Conservation (phyloP, 1,139 yeast species). For the Diutina scorzettiae region DNA sequence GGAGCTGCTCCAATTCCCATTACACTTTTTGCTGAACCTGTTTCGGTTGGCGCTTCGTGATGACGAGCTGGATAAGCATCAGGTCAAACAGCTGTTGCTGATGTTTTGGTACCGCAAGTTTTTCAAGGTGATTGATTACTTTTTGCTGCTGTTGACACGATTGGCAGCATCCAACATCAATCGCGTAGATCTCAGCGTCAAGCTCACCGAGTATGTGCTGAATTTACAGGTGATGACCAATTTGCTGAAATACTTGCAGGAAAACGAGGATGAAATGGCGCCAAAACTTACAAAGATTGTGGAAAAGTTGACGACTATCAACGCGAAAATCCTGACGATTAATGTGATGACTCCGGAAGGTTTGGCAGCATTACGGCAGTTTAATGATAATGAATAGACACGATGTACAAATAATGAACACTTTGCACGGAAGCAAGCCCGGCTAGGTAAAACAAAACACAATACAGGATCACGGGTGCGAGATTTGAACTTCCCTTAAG, state of each 20-base stretch:
- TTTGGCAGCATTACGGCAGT: not conserved
- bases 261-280: slow-evolving; percentile 6
- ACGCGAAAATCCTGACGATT: not conserved
- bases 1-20: slow-evolving; percentile 28
- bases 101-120: slow-evolving; percentile 25
- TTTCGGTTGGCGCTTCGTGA: slow-evolving; percentile 25
- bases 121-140: slow-evolving; percentile 24
- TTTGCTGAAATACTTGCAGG: slow-evolving; percentile 12
- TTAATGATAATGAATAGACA: not conserved
- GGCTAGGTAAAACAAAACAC: no score
- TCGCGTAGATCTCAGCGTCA: slow-evolving; percentile 10
- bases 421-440: no score
- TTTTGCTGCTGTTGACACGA: slow-evolving; percentile 15
- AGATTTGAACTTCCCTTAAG: no score
- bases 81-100: slow-evolving; percentile 9
- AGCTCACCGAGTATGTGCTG: slow-evolving; percentile 18
- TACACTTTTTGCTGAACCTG: slow-evolving; percentile 30
- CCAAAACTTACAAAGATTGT: not conserved
- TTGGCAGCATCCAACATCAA: slow-evolving; percentile 8
- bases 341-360: slow-evolving; percentile 3
- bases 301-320: not conserved
- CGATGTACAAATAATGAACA: no score
- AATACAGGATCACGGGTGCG: no score
- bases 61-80: not conserved
- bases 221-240: slow-evolving; percentile 22